phyloP scores from a whole-genome alignment of 148 eudicot genomes.

The Mesembryanthemum crystallinum region DNA sequence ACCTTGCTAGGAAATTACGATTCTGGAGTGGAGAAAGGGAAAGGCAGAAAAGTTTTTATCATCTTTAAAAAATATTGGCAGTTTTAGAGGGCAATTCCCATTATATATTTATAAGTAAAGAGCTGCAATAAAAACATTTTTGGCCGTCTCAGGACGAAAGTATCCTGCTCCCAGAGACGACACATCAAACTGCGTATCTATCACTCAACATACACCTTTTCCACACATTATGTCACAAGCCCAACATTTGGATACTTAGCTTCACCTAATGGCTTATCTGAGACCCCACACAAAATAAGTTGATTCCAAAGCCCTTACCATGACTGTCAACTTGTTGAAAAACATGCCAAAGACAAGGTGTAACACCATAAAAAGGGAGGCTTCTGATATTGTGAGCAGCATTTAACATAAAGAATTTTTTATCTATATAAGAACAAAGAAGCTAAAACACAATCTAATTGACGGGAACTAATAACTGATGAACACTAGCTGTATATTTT shows the following conservation, averaged over 20 bases:
- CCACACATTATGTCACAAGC: neutral
- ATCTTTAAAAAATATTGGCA: neutral
- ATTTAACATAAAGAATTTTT: constrained; percentile 3
- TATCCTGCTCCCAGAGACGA: neutral
- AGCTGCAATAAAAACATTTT: neutral
- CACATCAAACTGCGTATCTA: neutral
- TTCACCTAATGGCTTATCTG: neutral
- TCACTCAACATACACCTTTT: neutral
- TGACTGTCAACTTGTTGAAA: neutral
- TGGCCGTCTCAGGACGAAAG: neutral
- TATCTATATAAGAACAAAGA: too few species aligned
- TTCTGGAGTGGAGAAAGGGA: too few species aligned
- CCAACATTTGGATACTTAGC: neutral
- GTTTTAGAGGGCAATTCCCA: neutral
- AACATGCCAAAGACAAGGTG: constrained; percentile 7
- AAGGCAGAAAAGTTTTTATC: neutral
- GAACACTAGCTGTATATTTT: neutral
- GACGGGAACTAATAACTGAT: neutral
- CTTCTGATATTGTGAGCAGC: constrained; percentile 3
- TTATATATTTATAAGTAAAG: neutral
- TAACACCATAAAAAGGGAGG: neutral
- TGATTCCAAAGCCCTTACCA: neutral
- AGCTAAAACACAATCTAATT: constrained; percentile 1
- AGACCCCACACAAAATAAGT: constrained; percentile 1
- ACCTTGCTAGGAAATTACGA: too few species aligned